These are phyloP conservation scores for Rhodotorula kratochvilovae DNA, from an alignment of 768 basidiomycete genomes.

Conservation along the genomic window DNA sequence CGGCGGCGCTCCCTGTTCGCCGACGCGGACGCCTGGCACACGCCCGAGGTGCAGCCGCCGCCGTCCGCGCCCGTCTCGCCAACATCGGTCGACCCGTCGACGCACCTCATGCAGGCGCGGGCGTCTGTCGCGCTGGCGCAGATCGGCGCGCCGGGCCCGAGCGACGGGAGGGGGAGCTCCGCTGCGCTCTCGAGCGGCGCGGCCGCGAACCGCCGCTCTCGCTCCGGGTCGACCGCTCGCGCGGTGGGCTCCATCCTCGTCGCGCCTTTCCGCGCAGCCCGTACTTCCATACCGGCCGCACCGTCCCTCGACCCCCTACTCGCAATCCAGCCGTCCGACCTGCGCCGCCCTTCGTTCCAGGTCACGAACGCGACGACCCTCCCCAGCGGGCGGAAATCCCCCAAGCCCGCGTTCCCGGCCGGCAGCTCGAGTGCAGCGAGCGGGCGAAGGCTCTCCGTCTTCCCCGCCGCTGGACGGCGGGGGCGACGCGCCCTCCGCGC, in stretches of 20 bases:
- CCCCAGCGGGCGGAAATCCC: neutral
- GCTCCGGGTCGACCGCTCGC: too few relatives aligned
- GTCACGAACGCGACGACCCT: neutral
- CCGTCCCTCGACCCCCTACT: neutral
- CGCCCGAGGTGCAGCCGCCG: too few relatives aligned
- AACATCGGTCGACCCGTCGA: neutral
- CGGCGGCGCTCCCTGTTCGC: too few relatives aligned
- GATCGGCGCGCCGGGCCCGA: neutral
- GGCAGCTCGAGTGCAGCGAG: neutral
- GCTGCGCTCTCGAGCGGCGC: too few relatives aligned
- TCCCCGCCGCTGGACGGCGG: too few relatives aligned
- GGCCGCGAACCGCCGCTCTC: too few relatives aligned
- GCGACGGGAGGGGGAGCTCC: neutral
- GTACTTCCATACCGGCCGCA: neutral
- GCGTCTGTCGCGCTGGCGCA: neutral
- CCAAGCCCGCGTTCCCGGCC: neutral
- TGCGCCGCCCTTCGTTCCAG: constrained; percentile 4
- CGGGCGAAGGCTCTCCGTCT: too few relatives aligned
- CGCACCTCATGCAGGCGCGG: neutral
- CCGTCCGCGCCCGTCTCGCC: neutral
- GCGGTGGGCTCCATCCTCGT: neutral
- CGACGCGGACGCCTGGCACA: too few relatives aligned
- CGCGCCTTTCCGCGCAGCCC: neutral
- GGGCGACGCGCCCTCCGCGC: neutral
- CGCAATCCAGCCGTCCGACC: neutral